phyloP scores from a whole-genome alignment of 2,329 filamentous ascomycete species.

The Sporothrix curviconia region DNA sequence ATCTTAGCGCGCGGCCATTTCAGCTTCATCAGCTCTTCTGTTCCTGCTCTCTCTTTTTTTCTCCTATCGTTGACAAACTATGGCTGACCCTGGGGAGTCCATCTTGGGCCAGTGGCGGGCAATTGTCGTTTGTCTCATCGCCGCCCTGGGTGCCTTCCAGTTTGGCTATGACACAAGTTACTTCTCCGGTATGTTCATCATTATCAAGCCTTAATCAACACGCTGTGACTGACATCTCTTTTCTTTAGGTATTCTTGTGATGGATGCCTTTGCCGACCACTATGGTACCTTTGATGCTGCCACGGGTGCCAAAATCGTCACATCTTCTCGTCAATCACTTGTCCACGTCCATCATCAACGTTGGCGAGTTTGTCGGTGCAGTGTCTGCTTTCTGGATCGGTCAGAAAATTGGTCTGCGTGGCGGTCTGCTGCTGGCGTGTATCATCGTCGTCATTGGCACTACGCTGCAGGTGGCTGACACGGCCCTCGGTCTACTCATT shows the following conservation, averaged over 20 bases:
- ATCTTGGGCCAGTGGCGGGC: constrained; percentile 2
- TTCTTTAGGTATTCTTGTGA: not conserved
- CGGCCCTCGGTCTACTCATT: not conserved
- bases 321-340: not conserved
- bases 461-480: constrained; percentile 2
- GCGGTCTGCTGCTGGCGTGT: not conserved
- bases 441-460: not conserved
- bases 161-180: constrained; percentile 6
- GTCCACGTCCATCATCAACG: constrained; percentile 7
- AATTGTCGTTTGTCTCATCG: constrained; percentile 1
- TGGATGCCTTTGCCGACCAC: not conserved
- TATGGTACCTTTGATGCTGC: not conserved
- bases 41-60: not conserved
- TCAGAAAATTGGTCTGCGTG: not conserved
- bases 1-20: not conserved
- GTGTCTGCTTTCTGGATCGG: constrained; percentile 1
- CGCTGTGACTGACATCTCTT: not conserved
- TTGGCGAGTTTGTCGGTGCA: not conserved
- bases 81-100: not conserved
- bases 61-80: not conserved
- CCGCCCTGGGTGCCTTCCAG: not conserved
- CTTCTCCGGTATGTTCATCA: not conserved
- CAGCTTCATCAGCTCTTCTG: not conserved
- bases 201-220: not conserved
- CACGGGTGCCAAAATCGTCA: not conserved